Base-by-base conservation (phyloP, 192 early-diverging fungal genomes). In the Entomortierella parvispora region DNA sequence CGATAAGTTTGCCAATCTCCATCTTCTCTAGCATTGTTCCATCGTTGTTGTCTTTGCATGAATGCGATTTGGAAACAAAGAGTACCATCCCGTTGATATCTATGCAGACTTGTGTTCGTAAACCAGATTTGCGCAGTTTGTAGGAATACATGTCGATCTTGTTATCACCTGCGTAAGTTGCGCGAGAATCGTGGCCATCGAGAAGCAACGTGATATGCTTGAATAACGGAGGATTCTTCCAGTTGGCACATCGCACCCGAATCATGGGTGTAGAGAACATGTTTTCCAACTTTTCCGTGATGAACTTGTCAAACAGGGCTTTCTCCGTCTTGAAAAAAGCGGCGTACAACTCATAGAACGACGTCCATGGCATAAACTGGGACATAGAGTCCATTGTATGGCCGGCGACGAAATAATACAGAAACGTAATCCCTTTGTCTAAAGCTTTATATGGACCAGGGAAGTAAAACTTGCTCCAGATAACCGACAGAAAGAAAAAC, bases 321-420 rank as follows among this genome's bases (percentile, higher is more conserved):
- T 25, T 50, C 25, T 50, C 48, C 2, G 3, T 4, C 25, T 50
- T 50, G 25, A 50, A 25, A 22, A 50, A 50, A 10, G 48, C 7
- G 25, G 48, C 18, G 22, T 50, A 50, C 8, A 50, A 10, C 9
- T 10, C 48, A 50, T 50, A 22, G 48, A 50, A 50, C 8, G 48
- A 25, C 23, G 48, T 50, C 48, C 25, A 10, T 23, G 48, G 48
- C 18, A 50, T 50, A 22, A 25, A 50, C 48, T 6, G 48, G 25
- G 48, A 50, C 48, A 50, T 50, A 7, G 48, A 50, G 25, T 50
- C 48, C 48, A 50, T 50, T 50, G 48, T 50, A 2, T 50, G 20
- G 23, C 48, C 48, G 23, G 48, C 48, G 9, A 50, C 48, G 23
- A 50, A 50, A 25, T 25, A 50, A 22, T 50, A 50, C 6, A 50